Percentiles rank a stretch among this genome's conserved stretches.
phyloP scores from a whole-genome alignment of 192 early-diverging fungal genomes.

The Phlyctochytrium planicorne region DNA sequence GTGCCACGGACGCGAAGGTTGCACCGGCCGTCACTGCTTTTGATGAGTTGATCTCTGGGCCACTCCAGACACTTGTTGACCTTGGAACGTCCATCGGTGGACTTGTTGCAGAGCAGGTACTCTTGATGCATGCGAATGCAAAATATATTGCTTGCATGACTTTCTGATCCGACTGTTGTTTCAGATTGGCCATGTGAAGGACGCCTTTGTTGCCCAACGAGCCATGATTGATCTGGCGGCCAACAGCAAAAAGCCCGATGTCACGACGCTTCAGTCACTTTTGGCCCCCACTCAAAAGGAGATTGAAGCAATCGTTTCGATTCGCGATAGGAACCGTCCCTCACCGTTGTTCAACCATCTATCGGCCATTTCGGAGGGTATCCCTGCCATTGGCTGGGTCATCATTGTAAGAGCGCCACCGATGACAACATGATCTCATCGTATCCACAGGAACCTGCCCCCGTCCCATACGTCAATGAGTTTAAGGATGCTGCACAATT shows the following conservation, averaged over 20 bases:
- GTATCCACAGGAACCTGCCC: conserved; percentile 69
- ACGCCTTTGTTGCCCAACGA: conserved; percentile 68
- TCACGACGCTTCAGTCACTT: conserved; percentile 57
- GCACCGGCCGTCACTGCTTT: conserved; percentile 58
- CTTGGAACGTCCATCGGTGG: conserved; percentile 54
- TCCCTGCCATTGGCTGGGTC: conserved; percentile 91
- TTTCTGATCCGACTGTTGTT: neutral
- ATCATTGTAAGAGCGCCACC: conserved; percentile 54
- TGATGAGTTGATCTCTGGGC: conserved; percentile 46
- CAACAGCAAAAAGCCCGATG: conserved; percentile 73
- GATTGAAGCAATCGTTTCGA: conserved; percentile 61
- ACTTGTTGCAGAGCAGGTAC: conserved; percentile 63
- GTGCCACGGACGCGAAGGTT: conserved; percentile 19
- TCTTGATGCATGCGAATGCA: neutral
- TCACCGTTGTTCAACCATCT: conserved; percentile 77
- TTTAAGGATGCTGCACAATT: conserved; percentile 92
- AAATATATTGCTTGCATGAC: neutral
- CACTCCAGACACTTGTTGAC: conserved; percentile 37
- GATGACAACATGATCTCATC: conserved; percentile 17
- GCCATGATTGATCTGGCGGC: conserved; percentile 74
- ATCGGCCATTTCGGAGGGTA: conserved; percentile 82
- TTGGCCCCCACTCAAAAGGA: conserved; percentile 68
- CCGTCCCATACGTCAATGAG: conserved; percentile 83
- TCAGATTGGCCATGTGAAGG: conserved; percentile 58
- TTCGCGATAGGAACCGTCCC: conserved; percentile 79